A percentile compares a stretch with the other conserved stretches of the same genome.
Conservation (phyloP, 2,329 filamentous ascomycete genomes). For the Exserohilum turcica region DNA sequence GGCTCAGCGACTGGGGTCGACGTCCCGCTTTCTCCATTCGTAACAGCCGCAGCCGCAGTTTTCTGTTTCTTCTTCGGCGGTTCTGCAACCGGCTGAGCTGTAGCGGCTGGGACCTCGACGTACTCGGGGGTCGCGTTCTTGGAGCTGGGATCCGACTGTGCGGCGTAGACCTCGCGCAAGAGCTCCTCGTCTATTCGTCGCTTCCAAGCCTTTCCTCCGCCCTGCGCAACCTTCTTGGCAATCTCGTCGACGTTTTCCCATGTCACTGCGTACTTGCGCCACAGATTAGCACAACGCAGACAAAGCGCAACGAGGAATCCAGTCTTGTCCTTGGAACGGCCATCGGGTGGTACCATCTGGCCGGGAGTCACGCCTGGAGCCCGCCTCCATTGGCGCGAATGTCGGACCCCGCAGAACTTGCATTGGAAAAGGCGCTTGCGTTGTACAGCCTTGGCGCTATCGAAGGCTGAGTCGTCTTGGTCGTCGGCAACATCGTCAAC, state of each 20-base stretch:
- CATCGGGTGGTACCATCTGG: conserved; percentile 69
- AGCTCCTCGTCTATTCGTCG: conserved; percentile 91
- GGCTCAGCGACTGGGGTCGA: conserved; percentile 49
- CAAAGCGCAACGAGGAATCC: conserved; percentile 81
- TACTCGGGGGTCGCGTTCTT: conserved; percentile 37
- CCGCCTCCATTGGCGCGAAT: conserved; percentile 87
- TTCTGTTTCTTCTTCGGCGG: conserved; percentile 67
- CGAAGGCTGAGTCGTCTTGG: conserved; percentile 93
- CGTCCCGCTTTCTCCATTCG: conserved; percentile 57
- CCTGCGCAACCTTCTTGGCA: conserved; percentile 80
- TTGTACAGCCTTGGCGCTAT: conserved; percentile 78
- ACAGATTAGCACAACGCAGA: conserved; percentile 86
- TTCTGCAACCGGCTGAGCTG: conserved; percentile 48
- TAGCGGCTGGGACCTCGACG: conserved; percentile 29
- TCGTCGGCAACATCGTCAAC: conserved; percentile 93
- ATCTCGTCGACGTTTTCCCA: conserved; percentile 95
- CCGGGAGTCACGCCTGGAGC: conserved; percentile 79
- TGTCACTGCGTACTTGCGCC: conserved; percentile 93
- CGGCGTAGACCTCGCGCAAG: conserved; percentile 65
- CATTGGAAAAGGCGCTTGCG: conserved; percentile 87
- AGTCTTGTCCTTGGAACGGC: conserved; percentile 78
- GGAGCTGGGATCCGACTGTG: conserved; percentile 37
- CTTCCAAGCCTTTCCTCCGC: conserved; percentile 82
- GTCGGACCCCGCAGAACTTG: conserved; percentile 85
- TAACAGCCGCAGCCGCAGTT: conserved; percentile 43